Conservation (phyloP, 1,284 basidiomycete species). For the Boletus smithii region DNA sequence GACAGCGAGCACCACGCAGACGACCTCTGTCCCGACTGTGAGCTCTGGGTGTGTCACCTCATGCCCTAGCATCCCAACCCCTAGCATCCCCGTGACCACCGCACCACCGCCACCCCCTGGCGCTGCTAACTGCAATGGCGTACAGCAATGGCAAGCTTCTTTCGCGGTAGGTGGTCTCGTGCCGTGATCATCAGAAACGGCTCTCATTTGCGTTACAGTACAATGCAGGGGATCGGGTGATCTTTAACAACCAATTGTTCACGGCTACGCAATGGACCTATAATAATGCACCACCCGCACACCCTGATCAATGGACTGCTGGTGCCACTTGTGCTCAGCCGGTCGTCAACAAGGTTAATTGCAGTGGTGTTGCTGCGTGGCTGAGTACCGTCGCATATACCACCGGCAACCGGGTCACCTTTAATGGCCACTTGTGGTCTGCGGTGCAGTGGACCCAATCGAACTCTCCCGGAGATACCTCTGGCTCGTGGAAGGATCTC, state of each 20-base stretch:
- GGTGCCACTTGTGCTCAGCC: conserved; percentile 18
- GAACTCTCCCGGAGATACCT: conserved; percentile 26
- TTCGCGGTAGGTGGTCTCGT: conserved; percentile 19
- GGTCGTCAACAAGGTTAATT: conserved; percentile 23
- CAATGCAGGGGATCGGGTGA: conserved; percentile 18
- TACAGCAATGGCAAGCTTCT: conserved; percentile 26
- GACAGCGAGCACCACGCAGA: not conserved
- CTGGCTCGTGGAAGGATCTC: conserved; percentile 26
- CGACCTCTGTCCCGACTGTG: no score
- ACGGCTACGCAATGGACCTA: conserved; percentile 31
- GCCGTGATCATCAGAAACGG: accelerated
- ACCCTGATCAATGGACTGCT: conserved; percentile 23
- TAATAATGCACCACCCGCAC: conserved; percentile 17
- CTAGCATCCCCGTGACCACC: not conserved
- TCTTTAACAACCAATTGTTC: conserved; percentile 23
- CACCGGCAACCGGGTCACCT: conserved; percentile 17
- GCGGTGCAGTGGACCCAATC: conserved; percentile 26
- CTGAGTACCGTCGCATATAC: conserved; percentile 14
- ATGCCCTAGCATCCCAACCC: no score
- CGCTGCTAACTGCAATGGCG: conserved; percentile 12
- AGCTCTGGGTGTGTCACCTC: no score
- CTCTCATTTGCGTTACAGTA: conserved; percentile 20
- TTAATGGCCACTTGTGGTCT: conserved; percentile 18
- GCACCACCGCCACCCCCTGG: not conserved
- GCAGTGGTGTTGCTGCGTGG: conserved; percentile 22